A percentile compares a stretch with the other conserved stretches of the same genome.
Conservation (phyloP, 371 early-diverging fungal species). For the Mortierella sp. region DNA sequence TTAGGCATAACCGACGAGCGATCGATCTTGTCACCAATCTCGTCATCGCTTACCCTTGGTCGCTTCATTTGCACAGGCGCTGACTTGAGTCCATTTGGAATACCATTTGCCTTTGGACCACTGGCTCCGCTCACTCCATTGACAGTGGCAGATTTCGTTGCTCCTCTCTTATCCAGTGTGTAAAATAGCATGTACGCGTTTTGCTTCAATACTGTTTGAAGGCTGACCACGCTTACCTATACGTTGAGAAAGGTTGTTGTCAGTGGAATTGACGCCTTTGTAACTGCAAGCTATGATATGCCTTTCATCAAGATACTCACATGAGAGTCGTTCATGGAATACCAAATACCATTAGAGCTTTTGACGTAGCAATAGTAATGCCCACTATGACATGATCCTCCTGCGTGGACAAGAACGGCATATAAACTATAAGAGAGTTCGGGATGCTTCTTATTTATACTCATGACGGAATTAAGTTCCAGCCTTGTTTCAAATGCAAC, state of each 20-base stretch:
- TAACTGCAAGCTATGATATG: too few species aligned
- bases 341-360: slow-evolving; percentile 80
- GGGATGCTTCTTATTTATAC: slow-evolving; percentile 49
- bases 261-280: too few species aligned
- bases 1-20: slow-evolving; percentile 21
- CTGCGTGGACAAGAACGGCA: slow-evolving; percentile 86
- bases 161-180: slow-evolving; percentile 50
- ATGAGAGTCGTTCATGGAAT: slow-evolving; percentile 82
- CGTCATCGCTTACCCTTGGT: slow-evolving; percentile 41
- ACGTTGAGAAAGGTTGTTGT: background rate
- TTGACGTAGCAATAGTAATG: slow-evolving; percentile 88
- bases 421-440: slow-evolving; percentile 69
- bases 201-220: slow-evolving; percentile 74
- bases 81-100: slow-evolving; percentile 9
- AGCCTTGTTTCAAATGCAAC: slow-evolving; percentile 63
- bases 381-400: slow-evolving; percentile 80
- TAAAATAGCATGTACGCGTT: slow-evolving; percentile 93
- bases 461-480: slow-evolving; percentile 58
- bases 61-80: slow-evolving; percentile 37
- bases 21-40: slow-evolving; percentile 46
- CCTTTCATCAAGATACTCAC: slow-evolving; percentile 58
- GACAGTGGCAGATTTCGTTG: slow-evolving; percentile 11
- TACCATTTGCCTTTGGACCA: slow-evolving; percentile 20
- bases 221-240: slow-evolving; percentile 69
- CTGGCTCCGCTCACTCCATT: slow-evolving; percentile 6